Evolutionary conservation across 2,329 filamentous ascomycete genomes (phyloP).

Genomic region (Cladophialophora exuberans): DNA sequence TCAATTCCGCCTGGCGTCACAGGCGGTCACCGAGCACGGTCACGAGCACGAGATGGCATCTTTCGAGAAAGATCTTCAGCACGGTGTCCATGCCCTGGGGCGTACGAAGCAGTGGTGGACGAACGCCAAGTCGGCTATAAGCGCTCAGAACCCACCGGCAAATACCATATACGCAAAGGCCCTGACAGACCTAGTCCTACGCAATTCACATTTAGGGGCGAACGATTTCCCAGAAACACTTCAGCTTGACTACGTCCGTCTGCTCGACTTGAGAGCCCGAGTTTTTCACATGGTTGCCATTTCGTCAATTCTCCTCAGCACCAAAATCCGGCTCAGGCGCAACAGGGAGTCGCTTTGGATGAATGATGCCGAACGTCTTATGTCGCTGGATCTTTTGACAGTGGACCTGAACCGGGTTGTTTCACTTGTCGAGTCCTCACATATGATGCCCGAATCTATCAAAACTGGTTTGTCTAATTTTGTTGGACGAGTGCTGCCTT

Average conservation of each 20-base stretch:
- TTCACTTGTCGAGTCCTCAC: conserved; percentile 52
- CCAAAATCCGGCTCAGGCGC: conserved; percentile 67
- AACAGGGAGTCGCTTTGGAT: conserved; percentile 68
- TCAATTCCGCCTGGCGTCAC: conserved; percentile 63
- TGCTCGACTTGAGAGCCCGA: conserved; percentile 57
- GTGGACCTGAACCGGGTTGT: conserved; percentile 47
- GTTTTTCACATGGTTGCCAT: conserved; percentile 63
- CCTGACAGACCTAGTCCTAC: conserved; percentile 60
- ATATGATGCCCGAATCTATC: conserved; percentile 51
- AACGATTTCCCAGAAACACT: conserved; percentile 63
- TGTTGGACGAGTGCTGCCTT: conserved; percentile 57
- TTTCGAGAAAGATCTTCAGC: conserved; percentile 59
- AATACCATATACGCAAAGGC: conserved; percentile 60
- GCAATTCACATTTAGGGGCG: conserved; percentile 54
- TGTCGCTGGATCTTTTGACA: conserved; percentile 47
- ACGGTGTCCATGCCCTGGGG: conserved; percentile 55
- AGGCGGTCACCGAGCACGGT: conserved; percentile 63
- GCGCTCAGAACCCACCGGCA: conserved; percentile 17
- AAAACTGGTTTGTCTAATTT: conserved; percentile 50
- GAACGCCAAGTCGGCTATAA: conserved; percentile 18
- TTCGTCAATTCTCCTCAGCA: conserved; percentile 64
- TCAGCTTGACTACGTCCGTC: conserved; percentile 57
- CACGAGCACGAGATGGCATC: conserved; percentile 64
- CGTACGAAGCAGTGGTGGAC: conserved; percentile 51
- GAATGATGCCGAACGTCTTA: conserved; percentile 61